Percentiles rank a stretch among this genome's conserved stretches.
Conservation (phyloP, 352 stramenopile genomes). For the Pythium phragmiticola region DNA sequence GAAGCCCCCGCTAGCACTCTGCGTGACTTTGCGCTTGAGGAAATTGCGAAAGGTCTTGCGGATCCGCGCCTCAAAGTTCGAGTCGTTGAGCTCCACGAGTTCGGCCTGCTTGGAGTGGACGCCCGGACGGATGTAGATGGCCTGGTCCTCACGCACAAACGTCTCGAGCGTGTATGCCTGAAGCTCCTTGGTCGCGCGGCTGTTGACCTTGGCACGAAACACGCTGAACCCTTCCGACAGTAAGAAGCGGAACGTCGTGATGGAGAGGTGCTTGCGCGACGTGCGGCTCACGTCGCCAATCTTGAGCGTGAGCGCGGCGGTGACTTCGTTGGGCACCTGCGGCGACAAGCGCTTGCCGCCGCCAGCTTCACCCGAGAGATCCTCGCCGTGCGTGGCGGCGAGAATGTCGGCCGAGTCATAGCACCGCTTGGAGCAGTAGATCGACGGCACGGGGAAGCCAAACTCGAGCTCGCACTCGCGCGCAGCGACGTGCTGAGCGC, state of each 20-base stretch:
- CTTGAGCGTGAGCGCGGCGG: slow-evolving; percentile 67
- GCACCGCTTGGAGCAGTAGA: slow-evolving; percentile 46
- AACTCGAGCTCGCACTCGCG: slow-evolving; percentile 38
- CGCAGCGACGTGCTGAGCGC: slow-evolving; percentile 35
- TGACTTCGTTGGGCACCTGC: slow-evolving; percentile 63
- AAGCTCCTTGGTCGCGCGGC: slow-evolving; percentile 52
- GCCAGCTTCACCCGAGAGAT: not conserved
- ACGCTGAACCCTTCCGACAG: slow-evolving; percentile 74
- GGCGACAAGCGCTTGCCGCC: slow-evolving; percentile 22
- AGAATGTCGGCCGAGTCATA: slow-evolving; percentile 32
- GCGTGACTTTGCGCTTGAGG: slow-evolving; percentile 61
- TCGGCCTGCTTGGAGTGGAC: slow-evolving; percentile 83
- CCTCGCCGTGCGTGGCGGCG: not conserved
- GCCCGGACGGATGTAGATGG: slow-evolving; percentile 76
- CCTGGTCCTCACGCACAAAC: slow-evolving; percentile 58
- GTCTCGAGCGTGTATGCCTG: slow-evolving; percentile 36
- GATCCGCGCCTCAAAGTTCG: slow-evolving; percentile 72
- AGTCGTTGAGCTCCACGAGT: slow-evolving; percentile 58
- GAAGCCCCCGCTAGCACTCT: slow-evolving; percentile 10
- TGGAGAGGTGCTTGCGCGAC: slow-evolving; percentile 65
- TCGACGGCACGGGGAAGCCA: slow-evolving; percentile 30
- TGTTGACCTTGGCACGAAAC: slow-evolving; percentile 68
- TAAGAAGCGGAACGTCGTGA: slow-evolving; percentile 63
- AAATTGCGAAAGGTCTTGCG: slow-evolving; percentile 76
- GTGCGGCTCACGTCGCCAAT: slow-evolving; percentile 69